Evolutionary conservation across 306 rosid genomes (phyloP).

Genomic region (Cucumis hystrix): DNA sequence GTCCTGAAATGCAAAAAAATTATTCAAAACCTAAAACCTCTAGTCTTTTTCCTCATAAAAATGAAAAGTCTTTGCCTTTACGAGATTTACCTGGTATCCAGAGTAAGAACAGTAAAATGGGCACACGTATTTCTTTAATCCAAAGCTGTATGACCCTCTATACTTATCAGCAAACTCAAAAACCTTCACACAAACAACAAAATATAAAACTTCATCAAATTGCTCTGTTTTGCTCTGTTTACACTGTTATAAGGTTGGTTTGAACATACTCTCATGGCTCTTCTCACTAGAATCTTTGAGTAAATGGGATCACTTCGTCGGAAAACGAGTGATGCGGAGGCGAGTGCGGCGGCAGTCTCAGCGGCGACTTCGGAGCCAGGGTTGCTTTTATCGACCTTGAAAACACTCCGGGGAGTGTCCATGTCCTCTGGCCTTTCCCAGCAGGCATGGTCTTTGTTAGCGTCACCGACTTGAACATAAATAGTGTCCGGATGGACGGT

Average conservation of each 20-base stretch:
- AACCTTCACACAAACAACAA: conserved; percentile 24
- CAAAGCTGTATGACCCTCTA: conserved; percentile 67
- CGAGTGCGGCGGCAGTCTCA: conserved; percentile 92
- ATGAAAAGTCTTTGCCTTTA: neutral
- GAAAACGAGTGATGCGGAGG: conserved; percentile 72
- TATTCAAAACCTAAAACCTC: neutral
- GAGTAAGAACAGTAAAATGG: conserved; percentile 85
- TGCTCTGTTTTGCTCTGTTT: neutral
- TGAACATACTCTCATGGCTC: conserved; percentile 56
- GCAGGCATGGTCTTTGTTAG: conserved; percentile 75
- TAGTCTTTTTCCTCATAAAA: neutral
- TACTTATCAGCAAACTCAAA: conserved; percentile 76
- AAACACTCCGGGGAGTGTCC: conserved; percentile 86
- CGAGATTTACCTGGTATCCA: conserved; percentile 49
- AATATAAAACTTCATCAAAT: neutral
- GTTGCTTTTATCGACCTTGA: conserved; percentile 49
- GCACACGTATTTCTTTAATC: conserved; percentile 55
- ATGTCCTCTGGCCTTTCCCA: conserved; percentile 97
- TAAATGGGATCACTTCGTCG: conserved; percentile 63
- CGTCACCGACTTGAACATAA: conserved; percentile 93
- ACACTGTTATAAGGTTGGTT: neutral
- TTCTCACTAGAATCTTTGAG: conserved; percentile 41
- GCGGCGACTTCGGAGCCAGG: conserved; percentile 93
- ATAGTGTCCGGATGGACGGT: conserved; percentile 41
- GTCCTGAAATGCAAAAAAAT: conserved; percentile 27